These are phyloP conservation scores for Phytopythium oedochilum DNA, from an alignment of 352 stramenopile genomes.

Conservation along the genomic window DNA sequence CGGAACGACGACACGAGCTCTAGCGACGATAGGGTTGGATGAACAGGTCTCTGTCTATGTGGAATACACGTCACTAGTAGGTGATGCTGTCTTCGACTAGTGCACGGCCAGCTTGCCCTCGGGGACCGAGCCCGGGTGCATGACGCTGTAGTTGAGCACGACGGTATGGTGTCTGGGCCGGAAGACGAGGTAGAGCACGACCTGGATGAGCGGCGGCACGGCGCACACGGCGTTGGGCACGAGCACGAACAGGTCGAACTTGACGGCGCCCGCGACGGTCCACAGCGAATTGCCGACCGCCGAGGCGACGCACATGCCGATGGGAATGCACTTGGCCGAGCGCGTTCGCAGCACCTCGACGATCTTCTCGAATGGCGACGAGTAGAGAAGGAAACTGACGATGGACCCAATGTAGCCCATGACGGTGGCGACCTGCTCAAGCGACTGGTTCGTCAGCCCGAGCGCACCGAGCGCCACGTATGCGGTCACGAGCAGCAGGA, in stretches of 20 bases:
- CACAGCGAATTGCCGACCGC: slow-evolving; percentile 26
- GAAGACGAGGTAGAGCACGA: slow-evolving; percentile 11
- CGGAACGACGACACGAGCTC: neutral
- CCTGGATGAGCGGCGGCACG: slow-evolving; percentile 6
- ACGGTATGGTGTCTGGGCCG: slow-evolving; percentile 1
- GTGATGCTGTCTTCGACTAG: too few species aligned
- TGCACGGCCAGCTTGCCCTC: neutral
- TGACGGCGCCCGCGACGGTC: slow-evolving; percentile 20
- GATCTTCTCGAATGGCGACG: slow-evolving; percentile 34
- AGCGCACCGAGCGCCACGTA: slow-evolving; percentile 21
- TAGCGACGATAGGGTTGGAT: neutral
- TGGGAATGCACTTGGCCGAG: slow-evolving; percentile 22
- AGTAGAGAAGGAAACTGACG: slow-evolving; percentile 23
- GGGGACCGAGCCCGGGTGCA: neutral
- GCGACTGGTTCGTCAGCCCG: slow-evolving; percentile 9
- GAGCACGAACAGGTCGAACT: slow-evolving; percentile 13
- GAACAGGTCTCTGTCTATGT: neutral
- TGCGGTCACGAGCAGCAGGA: slow-evolving; percentile 11
- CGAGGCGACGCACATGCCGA: slow-evolving; percentile 22
- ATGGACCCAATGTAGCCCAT: slow-evolving; percentile 27
- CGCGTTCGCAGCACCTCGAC: slow-evolving; percentile 25
- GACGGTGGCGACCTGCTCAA: slow-evolving; percentile 11
- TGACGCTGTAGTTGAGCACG: neutral
- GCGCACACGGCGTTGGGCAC: slow-evolving; percentile 8
- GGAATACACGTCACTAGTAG: too few species aligned